Conservation (phyloP, 2,329 filamentous ascomycete genomes). For the Grosmannia penicillata region DNA sequence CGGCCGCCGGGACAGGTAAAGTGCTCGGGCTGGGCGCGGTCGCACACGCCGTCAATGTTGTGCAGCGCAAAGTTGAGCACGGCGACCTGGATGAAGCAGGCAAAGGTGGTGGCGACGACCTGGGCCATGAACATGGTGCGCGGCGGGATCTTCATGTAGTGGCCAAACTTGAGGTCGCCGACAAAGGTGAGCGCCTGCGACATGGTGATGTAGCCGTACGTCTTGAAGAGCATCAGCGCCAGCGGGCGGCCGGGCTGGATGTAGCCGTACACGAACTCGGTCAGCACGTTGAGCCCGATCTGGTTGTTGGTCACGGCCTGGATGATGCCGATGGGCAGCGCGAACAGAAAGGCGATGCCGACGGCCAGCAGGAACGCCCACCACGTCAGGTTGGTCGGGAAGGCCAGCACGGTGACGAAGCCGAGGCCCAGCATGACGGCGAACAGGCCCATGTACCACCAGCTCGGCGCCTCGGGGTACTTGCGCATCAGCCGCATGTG, state of each 20-base stretch:
- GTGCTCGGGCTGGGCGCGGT: slow-evolving; percentile 35
- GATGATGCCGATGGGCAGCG: slow-evolving; percentile 54
- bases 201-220: slow-evolving; percentile 49
- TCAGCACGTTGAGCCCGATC: slow-evolving; percentile 57
- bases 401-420: slow-evolving; percentile 40
- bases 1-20: slow-evolving; percentile 50
- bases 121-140: slow-evolving; percentile 53
- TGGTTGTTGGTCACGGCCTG: slow-evolving; percentile 56
- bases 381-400: slow-evolving; percentile 54
- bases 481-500: slow-evolving; percentile 51
- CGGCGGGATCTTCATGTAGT: slow-evolving; percentile 60
- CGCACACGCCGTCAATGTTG: slow-evolving; percentile 51
- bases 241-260: slow-evolving; percentile 59
- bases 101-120: slow-evolving; percentile 49
- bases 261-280: slow-evolving; percentile 61
- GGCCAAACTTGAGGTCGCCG: slow-evolving; percentile 53
- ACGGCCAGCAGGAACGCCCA: slow-evolving; percentile 59
- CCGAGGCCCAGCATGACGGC: slow-evolving; percentile 35
- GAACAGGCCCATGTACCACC: slow-evolving; percentile 49
- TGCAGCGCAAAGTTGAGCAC: slow-evolving; percentile 47
- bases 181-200: slow-evolving; percentile 50
- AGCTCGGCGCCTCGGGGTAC: slow-evolving; percentile 46
- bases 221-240: slow-evolving; percentile 61
- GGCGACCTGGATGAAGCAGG: slow-evolving; percentile 49
- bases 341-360: slow-evolving; percentile 46